Evolutionary conservation across 2,329 filamentous ascomycete genomes (phyloP).

Genomic region (Pseudopyricularia javanii): DNA sequence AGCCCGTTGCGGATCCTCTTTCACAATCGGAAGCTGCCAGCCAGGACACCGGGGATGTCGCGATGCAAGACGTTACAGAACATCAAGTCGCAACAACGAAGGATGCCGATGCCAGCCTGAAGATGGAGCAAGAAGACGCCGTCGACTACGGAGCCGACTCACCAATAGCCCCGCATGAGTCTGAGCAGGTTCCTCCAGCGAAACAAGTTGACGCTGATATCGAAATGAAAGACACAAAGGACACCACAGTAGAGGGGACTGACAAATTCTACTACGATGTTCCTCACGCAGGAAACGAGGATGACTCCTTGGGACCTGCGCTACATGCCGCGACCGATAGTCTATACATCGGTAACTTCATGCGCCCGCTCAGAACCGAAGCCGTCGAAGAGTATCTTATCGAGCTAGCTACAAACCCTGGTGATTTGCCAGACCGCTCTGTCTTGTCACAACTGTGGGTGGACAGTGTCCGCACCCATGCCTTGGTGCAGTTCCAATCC

Average conservation of each 20-base stretch:
- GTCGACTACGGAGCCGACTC: conserved; percentile 16
- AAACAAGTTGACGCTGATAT: neutral
- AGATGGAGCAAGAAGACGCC: conserved; percentile 10
- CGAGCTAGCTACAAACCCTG: conserved; percentile 49
- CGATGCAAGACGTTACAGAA: neutral
- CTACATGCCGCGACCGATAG: conserved; percentile 62
- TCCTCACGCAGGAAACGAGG: conserved; percentile 9
- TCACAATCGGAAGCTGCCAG: neutral
- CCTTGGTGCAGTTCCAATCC: conserved; percentile 62
- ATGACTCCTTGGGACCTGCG: conserved; percentile 36
- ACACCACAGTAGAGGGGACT: neutral
- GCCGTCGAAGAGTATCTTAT: conserved; percentile 58
- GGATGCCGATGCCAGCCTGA: neutral
- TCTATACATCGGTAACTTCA: conserved; percentile 82
- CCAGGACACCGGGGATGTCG: neutral
- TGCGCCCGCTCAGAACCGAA: conserved; percentile 66
- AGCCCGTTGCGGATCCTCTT: no score
- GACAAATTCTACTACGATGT: neutral
- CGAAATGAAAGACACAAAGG: conserved; percentile 1
- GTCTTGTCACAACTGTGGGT: conserved; percentile 62
- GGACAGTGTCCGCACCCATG: conserved; percentile 78
- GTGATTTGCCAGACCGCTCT: conserved; percentile 34
- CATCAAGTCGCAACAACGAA: neutral
- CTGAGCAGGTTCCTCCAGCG: neutral
- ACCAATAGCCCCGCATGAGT: neutral